Base-by-base conservation (phyloP, 106 monocot species). In the Dendrobium catenatum region DNA sequence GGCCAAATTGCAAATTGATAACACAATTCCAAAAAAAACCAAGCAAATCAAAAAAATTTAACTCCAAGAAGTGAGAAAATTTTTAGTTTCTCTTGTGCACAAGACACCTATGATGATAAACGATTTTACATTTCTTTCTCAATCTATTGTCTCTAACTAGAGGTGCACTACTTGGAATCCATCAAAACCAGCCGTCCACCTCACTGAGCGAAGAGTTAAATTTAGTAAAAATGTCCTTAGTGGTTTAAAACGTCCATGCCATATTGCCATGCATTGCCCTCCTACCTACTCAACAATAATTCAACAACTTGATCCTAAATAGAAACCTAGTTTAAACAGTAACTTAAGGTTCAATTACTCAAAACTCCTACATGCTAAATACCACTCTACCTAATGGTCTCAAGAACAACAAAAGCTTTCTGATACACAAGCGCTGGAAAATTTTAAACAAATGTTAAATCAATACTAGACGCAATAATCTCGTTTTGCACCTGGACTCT, bases 401-500 rank as follows among this genome's bases (percentile, higher is more conserved):
- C 72, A 37, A 8, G 33, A 72, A 37, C 40, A 40, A 43, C 18
- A 41, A 43, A 42, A 20, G 43, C 43, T 44, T 24, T 43, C 20
- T 22, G 43, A 42, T 43, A 31, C 70, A 37, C 9, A 4, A 10
- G 27, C 33, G 37, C 19, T 31, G 4, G 15, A 37, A 70, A 31
- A 15, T 70, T 20, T 13, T 70, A 70, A 74, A 18, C 74, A 74
- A 43, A 13, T 18, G 22, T 44, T n/a, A 61, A n/a, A 22, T 20
- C 19, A 61, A 61, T 5, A 61, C 19, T 22, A 61, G 61, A 61
- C 22, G 22, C 22, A 43, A 74, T 1, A 44, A 20, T 74, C 49
- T 13, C 9, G 18, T 48, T 40, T 26, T 68, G 48, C 40, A 85
- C 85, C 79, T 88, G 43, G 88, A 88, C 47, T 88, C 88, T 78